phyloP scores from a whole-genome alignment of 2,329 filamentous ascomycete species.

The Erysiphe pulchra region DNA sequence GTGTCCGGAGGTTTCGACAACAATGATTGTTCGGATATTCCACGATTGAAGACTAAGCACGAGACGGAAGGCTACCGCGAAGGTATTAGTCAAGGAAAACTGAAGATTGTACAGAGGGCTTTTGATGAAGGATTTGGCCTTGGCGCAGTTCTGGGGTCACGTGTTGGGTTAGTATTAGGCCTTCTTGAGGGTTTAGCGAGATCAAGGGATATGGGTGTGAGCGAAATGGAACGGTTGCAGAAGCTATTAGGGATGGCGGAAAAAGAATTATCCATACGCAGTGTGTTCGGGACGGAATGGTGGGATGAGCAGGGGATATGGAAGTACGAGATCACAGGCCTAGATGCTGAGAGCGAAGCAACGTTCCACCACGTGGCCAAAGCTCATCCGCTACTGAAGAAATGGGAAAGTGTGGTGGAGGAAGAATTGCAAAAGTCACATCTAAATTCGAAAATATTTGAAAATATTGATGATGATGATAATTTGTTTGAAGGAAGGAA shows the following conservation, averaged over 20 bases:
- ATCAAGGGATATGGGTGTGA: not conserved
- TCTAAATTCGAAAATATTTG: constrained; percentile 13
- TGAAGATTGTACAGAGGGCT: constrained; percentile 50
- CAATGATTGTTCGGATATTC: constrained; percentile 11
- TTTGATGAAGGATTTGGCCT: constrained; percentile 82
- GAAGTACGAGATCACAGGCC: constrained; percentile 30
- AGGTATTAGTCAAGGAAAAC: constrained; percentile 55
- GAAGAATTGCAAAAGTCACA: constrained; percentile 18
- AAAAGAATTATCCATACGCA: constrained; percentile 31
- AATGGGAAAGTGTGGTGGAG: constrained; percentile 27
- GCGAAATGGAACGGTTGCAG: constrained; percentile 8
- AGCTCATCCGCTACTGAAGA: constrained; percentile 38
- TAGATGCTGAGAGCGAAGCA: constrained; percentile 9
- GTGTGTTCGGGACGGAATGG: constrained; percentile 37
- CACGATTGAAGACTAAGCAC: constrained; percentile 12
- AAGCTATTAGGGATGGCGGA: constrained; percentile 23
- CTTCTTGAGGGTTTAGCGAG: constrained; percentile 42
- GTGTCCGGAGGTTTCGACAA: constrained; percentile 3
- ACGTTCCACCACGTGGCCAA: constrained; percentile 36
- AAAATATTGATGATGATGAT: not conserved
- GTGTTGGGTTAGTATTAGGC: constrained; percentile 51
- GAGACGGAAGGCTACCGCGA: constrained; percentile 70
- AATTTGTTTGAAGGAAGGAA: not conserved
- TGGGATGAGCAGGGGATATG: constrained; percentile 47
- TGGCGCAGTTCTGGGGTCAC: constrained; percentile 54